Evolutionary conservation across 2,329 filamentous ascomycete genomes (phyloP), one percentile per base, ranked within the genome.

Genomic region (Arthrobotrys iridis): DNA sequence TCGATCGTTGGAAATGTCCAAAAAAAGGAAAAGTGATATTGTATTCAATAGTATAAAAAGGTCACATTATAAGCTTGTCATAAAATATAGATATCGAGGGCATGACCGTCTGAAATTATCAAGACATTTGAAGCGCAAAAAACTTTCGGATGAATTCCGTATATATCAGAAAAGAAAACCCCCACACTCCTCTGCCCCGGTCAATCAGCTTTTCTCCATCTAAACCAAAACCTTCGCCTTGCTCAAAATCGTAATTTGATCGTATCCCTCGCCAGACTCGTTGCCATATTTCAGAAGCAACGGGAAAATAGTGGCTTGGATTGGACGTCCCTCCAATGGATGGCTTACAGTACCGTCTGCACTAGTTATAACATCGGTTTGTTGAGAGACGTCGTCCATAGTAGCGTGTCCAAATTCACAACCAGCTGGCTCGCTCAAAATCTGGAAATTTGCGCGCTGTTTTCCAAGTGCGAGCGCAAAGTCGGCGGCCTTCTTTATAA

Each of bases 181-280:
- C 50, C 8, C n/a, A 55, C 28, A 22, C 50, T 37, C 37, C 15
- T 3, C 15, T 52, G n/a, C 43, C 20, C 60, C 41, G n/a, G n/a
- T 24, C 41, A 52, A 46, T 5, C 28, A 33, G 50, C 50, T 2
- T 18, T 13, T 41, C 15, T 18, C n/a, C 15, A 18, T 28, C 35
- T 74, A 74, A 22, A 74, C 62, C 35, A 74, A 57, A 40, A 74
- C 70, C 35, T 74, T 74, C 41, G 70, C 70, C 26, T 74, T 74
- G 37, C 70, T 74, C 62, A 74, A 67, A 67, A 74, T 74, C 62
- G 70, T 74, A 28, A 74, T 74, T 48, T 74, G 70, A 37, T 74
- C 70, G 15, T 74, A 74, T 20, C 52, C 62, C 11, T 74, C 70
- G 8, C 70, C 70, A 4, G 70, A 59, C 37, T 74, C 70, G 28